Evolutionary conservation across 2,329 filamentous ascomycete species (phyloP).

Genomic region (Neofusicoccum parvum): DNA sequence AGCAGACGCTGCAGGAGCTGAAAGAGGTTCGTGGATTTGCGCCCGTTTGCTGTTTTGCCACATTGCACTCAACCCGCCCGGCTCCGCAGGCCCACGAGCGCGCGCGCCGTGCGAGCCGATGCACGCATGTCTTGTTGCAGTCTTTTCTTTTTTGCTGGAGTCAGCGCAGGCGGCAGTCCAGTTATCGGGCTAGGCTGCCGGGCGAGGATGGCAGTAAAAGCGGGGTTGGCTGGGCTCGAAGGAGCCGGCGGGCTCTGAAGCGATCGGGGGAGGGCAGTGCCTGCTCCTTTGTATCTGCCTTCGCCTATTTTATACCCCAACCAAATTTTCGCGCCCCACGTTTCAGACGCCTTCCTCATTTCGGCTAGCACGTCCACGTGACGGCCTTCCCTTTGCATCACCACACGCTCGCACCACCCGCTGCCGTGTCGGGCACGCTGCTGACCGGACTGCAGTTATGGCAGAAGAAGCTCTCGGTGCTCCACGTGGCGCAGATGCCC

Average conservation of each 20-base stretch:
- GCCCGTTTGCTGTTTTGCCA: conserved; percentile 11
- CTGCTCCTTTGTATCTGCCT: conserved; percentile 31
- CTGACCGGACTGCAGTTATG: conserved; percentile 66
- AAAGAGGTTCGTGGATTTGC: conserved; percentile 68
- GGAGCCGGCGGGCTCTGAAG: conserved; percentile 20
- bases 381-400: conserved; percentile 25
- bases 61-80: conserved; percentile 10
- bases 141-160: conserved; percentile 5
- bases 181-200: conserved; percentile 20
- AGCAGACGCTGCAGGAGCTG: conserved; percentile 82
- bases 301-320: conserved; percentile 50
- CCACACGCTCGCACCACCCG: conserved; percentile 8
- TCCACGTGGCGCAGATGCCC: conserved; percentile 84
- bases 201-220: conserved; percentile 23
- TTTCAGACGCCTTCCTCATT: conserved; percentile 35
- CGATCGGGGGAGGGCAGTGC: conserved; percentile 22
- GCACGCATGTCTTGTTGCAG: background rate
- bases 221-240: conserved; percentile 22
- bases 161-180: conserved; percentile 16
- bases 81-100: background rate
- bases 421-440: background rate
- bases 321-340: conserved; percentile 25
- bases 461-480: conserved; percentile 85
- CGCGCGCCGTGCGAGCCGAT: background rate
- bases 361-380: conserved; percentile 40